These are phyloP conservation scores for Flaveria robusta DNA, from an alignment of 129 eudicot species.

Conservation along the genomic window DNA sequence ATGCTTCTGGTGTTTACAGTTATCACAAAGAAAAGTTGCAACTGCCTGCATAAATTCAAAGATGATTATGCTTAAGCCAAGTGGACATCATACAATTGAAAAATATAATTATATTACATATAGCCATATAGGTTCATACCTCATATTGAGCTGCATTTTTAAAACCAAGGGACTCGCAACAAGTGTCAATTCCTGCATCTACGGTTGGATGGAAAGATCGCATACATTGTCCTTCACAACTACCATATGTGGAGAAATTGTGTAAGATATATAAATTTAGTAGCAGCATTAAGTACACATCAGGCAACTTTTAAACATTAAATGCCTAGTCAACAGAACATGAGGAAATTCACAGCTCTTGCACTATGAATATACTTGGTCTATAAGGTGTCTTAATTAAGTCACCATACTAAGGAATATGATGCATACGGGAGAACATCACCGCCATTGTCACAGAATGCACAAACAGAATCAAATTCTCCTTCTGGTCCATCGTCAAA, in stretches of 20 bases:
- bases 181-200: constrained; percentile 54
- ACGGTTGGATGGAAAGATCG: constrained; percentile 84
- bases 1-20: constrained; percentile 72
- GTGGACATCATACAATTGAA: constrained; percentile 1
- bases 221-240: constrained; percentile 86
- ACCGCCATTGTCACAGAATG: constrained; percentile 82
- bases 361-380: background rate
- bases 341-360: background rate
- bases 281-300: background rate
- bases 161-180: constrained; percentile 71
- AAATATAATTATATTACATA: background rate
- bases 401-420: constrained; percentile 16
- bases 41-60: constrained; percentile 52
- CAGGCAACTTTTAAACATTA: background rate
- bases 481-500: constrained; percentile 32
- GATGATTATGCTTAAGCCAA: background rate
- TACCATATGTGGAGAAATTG: constrained; percentile 35
- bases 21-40: constrained; percentile 54
- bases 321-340: background rate
- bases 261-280: constrained; percentile 7
- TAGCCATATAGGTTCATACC: constrained; percentile 42
- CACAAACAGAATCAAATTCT: constrained; percentile 64
- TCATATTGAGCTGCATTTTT: constrained; percentile 52
- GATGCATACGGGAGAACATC: constrained; percentile 55
- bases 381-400: background rate